Base-by-base conservation (phyloP, 2,329 filamentous ascomycete species). In the Alternaria solani region DNA sequence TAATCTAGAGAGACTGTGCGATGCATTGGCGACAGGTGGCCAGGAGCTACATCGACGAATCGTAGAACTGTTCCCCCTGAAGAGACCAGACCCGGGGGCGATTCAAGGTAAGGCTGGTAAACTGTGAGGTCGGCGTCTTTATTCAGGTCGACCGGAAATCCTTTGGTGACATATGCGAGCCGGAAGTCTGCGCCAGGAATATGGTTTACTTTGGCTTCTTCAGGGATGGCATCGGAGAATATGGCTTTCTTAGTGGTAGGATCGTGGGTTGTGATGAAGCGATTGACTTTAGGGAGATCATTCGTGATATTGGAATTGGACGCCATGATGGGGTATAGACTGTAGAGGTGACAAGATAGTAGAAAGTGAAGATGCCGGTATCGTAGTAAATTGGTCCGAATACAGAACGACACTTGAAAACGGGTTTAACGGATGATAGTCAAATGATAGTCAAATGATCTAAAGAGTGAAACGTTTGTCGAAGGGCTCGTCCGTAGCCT, bases 101-200 rank as follows among this genome's bases (percentile, higher is more conserved):
- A 70, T 7, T 74, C 60, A 11, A 85, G 75, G 62, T 81, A 81
- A 36, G 69, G 65, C 44, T 79, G 73, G 75, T 87, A 86, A 8
- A 73, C 71, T 9, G 66, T 58, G 5, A 87, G 68, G 67, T 87
- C 85, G 51, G 76, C 68, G 51, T 82, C 78, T 9, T 73, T 62
- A 69, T 78, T 78, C 38, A 87, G 72, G 38, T 82, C 66, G 14
- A 81, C 78, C 0, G 85, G 84, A 58, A 80, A 81, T 38, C 75
- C 68, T 32, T 81, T 78, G 3, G 85, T 83, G 6, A 82, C 79
- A 68, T 86, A 87, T 41, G 76, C 78, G 4, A 85, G 79, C 18
- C 75, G 76, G 66, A 86, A 85, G 20, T 71, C 73, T 7, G 71
- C 73, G 25, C 46, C 55, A 12, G 71, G 71, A 4, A 76, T 68